These are phyloP conservation scores for Aspergillus ustus DNA, from an alignment of 2,329 filamentous ascomycete genomes.

Conservation along the genomic window DNA sequence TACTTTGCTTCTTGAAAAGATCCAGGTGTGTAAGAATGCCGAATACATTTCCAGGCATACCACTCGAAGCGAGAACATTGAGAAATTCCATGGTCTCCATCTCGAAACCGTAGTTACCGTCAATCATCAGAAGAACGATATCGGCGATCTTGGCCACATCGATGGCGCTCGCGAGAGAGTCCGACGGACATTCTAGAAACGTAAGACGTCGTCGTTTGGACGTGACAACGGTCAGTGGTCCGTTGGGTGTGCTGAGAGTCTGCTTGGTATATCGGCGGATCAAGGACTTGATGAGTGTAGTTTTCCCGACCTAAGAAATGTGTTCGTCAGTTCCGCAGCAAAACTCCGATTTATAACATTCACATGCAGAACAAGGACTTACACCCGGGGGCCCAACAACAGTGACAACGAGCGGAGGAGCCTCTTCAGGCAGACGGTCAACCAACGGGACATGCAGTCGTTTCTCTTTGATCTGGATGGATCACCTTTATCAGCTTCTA, in stretches of 20 bases:
- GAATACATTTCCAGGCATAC: constrained; percentile 98
- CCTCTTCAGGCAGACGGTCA: constrained; percentile 93
- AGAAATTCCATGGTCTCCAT: constrained; percentile 99
- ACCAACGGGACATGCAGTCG: constrained; percentile 94
- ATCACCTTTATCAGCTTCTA: constrained; percentile 22
- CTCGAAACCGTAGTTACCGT: constrained; percentile 98
- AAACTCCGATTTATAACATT: neutral
- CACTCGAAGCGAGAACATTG: constrained; percentile 88
- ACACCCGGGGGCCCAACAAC: constrained; percentile 95
- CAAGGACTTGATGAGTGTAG: constrained; percentile 90
- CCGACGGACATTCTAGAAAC: constrained; percentile 92
- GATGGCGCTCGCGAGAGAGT: constrained; percentile 94
- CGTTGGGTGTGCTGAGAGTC: constrained; percentile 83
- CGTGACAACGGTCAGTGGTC: constrained; percentile 93
- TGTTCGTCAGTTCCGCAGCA: neutral
- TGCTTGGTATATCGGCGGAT: constrained; percentile 96
- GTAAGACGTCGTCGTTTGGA: constrained; percentile 94
- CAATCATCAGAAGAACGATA: constrained; percentile 96
- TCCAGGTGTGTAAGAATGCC: constrained; percentile 96
- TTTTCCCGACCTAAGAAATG: constrained; percentile 70
- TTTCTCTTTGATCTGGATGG: constrained; percentile 82
- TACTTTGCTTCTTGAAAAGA: constrained; percentile 90
- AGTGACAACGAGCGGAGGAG: constrained; percentile 87
- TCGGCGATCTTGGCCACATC: constrained; percentile 97
- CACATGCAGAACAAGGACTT: constrained; percentile 29